Base-by-base conservation (phyloP, 129 eudicot species). In the Artemisia tridentata region DNA sequence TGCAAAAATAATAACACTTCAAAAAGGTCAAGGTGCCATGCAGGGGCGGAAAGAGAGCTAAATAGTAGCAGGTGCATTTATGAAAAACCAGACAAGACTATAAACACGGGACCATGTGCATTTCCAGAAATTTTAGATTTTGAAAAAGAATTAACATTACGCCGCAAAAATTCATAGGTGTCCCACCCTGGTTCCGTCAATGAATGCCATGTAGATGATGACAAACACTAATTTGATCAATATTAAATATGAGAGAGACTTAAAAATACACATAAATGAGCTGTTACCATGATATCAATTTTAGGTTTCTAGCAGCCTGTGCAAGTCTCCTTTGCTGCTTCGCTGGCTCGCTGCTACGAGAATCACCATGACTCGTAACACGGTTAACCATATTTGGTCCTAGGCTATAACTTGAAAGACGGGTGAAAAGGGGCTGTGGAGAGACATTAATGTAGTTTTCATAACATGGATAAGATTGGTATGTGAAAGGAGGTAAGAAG, bases 391-490 rank as follows among this genome's bases (percentile, higher is more conserved):
- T 34, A 34, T 4, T 29, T 4, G 34, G 34, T 29, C 34, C 34
- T 29, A 29, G 34, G 4, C 34, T 3, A 29, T 29, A 29, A 29
- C 31, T 27, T 27, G 31, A 27, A 27, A 27, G 31, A 27, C 31
- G 5, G 31, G 31, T 27, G 31, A 27, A 58, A 25, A 54, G 72
- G 50, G 74, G 80, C 5, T 68, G 80, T 19, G 74, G 63, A 31
- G 51, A 63, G 57, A 51, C 48, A 9, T 64, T 19, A 21, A 72
- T n/a, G 75, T 68, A 73, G 52, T 68, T 74, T 12, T 50, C 73
- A 11, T 52, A 27, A 14, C 63, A 50, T 50, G 71, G 65, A 58
- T 64, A 72, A 45, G 67, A 43, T 25, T 41, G 63, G 63, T 55
- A 72, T 3, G 25, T 23, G 25, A 23, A 23, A 15, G 19, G 46